Base-by-base conservation (phyloP, 1,284 basidiomycete species). In the Limonomyces culmigenus region DNA sequence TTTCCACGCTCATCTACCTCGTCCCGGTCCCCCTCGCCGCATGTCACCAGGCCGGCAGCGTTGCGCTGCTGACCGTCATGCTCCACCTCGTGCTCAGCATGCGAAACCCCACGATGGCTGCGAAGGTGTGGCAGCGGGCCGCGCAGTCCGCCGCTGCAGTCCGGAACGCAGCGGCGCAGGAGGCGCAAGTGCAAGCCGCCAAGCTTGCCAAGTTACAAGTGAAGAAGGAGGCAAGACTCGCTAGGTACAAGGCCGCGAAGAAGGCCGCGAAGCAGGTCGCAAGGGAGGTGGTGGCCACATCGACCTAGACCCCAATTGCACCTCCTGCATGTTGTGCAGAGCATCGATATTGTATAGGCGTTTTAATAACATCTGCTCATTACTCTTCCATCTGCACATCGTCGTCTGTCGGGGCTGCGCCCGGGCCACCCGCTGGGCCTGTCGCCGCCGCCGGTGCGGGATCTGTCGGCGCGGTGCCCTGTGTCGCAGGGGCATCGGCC, bases 1-100 rank as follows among this genome's bases (percentile, higher is more conserved):
- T 98, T 42, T 74, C 79, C 11, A 98, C 95, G 0, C 62, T 99
- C 13, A 55, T 97, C 19, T 95, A 95, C 56, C 70, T 98, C 42
- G 95, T 99, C 0, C 95, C 95, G 0, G 72, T 91, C 3, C 83
- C 86, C 1, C 62, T 98, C 2, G 95, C 95, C 2, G 85, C 91
- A 6, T 70, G 80, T 27, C 95, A 99, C 54, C 95, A 99, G 55
- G 92, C 88, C 0, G 93, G 93, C 6, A 88, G 87, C 46, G 77
- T 98, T 4, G 70, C 83, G 31, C 62, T 98, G 12, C 59, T 99
- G 20, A 89, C 80, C n/a, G 70, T 81, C 12, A 73, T 91, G 62
- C 58, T 92, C 12, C 85, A 87, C 37, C 52, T 92, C 2, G 60
- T 83, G 3, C 65, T 85, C 6, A 67, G 76, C 0, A 56, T 95